Evolutionary conservation across 768 basidiomycete genomes (phyloP).

Genomic region (Sarcodon aspratus): DNA sequence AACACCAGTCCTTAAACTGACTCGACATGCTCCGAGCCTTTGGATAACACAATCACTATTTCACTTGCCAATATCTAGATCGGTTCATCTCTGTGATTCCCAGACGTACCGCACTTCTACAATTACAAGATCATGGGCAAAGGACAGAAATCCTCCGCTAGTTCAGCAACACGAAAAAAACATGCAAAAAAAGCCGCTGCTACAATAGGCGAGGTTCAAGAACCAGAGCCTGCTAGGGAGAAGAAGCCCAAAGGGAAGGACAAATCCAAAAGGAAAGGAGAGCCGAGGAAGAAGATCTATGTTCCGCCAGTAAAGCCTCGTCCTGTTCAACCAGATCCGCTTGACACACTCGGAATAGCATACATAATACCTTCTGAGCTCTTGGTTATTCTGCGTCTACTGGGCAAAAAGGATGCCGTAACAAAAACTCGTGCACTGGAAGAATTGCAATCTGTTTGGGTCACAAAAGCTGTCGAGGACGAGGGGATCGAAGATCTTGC

Average conservation of each 20-base stretch:
- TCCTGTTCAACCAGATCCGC: conserved; percentile 68
- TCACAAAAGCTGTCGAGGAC: conserved; percentile 37
- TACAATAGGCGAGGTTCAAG: conserved; percentile 19
- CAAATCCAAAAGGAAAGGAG: conserved; percentile 47
- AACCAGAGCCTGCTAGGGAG: conserved; percentile 15
- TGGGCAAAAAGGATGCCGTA: conserved; percentile 84
- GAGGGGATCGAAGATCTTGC: conserved; percentile 28
- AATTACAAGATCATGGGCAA: conserved; percentile 25
- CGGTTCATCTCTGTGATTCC: no score
- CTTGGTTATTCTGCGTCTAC: conserved; percentile 64
- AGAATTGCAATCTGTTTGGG: conserved; percentile 62
- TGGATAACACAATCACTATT: no score
- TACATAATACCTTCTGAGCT: conserved; percentile 70
- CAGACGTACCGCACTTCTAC: no score
- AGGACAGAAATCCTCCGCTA: conserved; percentile 62
- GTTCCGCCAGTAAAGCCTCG: conserved; percentile 77
- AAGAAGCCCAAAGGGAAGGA: conserved; percentile 38
- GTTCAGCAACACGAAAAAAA: conserved; percentile 85
- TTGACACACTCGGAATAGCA: conserved; percentile 75
- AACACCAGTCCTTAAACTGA: no score
- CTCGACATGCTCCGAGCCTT: no score
- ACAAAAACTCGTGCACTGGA: conserved; percentile 82
- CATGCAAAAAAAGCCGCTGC: conserved; percentile 65
- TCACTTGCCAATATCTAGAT: no score
- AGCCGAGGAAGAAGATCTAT: conserved; percentile 77